Base-by-base conservation (phyloP, 306 rosid genomes). In the Cucumis melo region DNA sequence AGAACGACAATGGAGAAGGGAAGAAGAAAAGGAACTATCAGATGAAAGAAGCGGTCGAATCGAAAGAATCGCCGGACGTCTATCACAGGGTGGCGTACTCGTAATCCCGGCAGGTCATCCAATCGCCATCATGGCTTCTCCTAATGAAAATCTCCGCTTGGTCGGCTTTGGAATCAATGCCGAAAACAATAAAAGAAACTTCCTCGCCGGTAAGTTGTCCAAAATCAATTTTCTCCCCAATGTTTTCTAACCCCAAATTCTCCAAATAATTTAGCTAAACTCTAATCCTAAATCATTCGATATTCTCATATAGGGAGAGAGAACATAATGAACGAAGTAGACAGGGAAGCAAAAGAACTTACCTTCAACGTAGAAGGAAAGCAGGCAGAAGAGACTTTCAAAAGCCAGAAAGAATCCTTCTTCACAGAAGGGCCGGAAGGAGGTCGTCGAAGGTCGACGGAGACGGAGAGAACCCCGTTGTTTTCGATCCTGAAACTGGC, bases 61-160 rank as follows among this genome's bases (percentile, higher is more conserved):
- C 2, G 64, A 42, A 3, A 79, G 83, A 62, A 56, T 81, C 17
- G 12, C 6, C 2, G 85, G 85, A 0, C 66, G n/a, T 0, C 42
- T 88, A 56, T 41, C 77, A 8, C n/a, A 6, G 5, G 70, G 80
- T 1, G 87, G 85, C 17, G 68, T 81, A 21, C 11, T 82, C 0
- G 27, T 86, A 3, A 17, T 82, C 23, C 89, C 89, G 1, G 77
- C 85, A 39, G 78, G 79, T 75, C 72, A 82, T 61, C 91, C 88
- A 7, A n/a, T 86, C 10, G 71, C 84, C 5, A 0, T 82, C 42
- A 65, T 65, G 8, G 87, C 91, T 36, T 53, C 82, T 17, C 34
- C 82, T 2, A 19, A 80, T 10, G 61, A 84, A 14, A 38, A 32
- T 16, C 65, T 88, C 1, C 27, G 80, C 21, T 48, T 77, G 21